Evolutionary conservation across 2,329 filamentous ascomycete genomes (phyloP).

Genomic region (Epichloe brachyelytri): DNA sequence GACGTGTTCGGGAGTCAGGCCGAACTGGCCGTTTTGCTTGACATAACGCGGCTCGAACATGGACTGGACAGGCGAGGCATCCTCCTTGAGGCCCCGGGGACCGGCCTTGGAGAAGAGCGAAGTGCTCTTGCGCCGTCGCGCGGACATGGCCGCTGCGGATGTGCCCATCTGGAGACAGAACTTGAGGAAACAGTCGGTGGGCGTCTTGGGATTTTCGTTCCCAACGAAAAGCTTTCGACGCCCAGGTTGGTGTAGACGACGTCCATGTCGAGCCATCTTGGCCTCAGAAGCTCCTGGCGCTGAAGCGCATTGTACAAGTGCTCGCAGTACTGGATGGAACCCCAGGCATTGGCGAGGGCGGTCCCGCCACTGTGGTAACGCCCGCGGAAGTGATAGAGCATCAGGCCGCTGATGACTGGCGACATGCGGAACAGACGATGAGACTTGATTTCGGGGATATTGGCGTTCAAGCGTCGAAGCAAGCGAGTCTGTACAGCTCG

Average conservation of each 20-base stretch:
- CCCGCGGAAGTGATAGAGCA: conserved; percentile 22
- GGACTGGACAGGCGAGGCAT: conserved; percentile 16
- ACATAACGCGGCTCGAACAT: conserved; percentile 18
- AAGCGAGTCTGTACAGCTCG: neutral
- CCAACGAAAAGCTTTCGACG: conserved; percentile 22
- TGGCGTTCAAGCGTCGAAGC: neutral
- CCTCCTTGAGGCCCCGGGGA: conserved; percentile 17
- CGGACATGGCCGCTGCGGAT: conserved; percentile 11
- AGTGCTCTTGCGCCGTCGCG: conserved; percentile 4
- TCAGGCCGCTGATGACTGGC: conserved; percentile 26
- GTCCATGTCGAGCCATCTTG: conserved; percentile 29
- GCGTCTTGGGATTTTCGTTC: conserved; percentile 17
- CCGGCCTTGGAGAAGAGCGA: conserved; percentile 9
- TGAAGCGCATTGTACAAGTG: conserved; percentile 30
- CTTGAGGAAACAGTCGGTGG: conserved; percentile 22
- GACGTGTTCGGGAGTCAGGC: neutral
- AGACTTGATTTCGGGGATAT: neutral
- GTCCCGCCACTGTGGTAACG: conserved; percentile 20
- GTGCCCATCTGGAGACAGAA: conserved; percentile 26
- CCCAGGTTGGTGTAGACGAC: conserved; percentile 17
- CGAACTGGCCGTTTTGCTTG: neutral
- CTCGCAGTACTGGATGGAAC: conserved; percentile 21
- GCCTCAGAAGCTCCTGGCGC: too few relatives aligned
- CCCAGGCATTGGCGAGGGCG: conserved; percentile 23
- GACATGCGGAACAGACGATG: conserved; percentile 22